Evolutionary conservation across 176 grass and related monocot species (phyloP).

Genomic region (Carex kokanica): DNA sequence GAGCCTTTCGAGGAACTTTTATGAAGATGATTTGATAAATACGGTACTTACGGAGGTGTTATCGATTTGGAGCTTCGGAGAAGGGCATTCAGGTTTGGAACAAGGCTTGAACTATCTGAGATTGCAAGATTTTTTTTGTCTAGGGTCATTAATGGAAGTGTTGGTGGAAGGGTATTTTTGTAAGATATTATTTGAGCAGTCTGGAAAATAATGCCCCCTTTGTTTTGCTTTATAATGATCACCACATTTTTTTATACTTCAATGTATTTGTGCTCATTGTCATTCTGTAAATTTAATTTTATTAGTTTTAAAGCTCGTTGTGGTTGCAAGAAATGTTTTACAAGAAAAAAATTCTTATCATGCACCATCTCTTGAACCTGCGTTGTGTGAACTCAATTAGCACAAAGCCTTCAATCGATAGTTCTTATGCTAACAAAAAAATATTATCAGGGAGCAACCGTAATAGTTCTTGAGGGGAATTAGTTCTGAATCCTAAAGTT

Average conservation of each 20-base stretch:
- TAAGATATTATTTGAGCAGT: neutral
- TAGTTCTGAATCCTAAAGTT: too few relatives aligned
- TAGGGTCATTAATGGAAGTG: constrained; percentile 29
- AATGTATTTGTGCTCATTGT: neutral
- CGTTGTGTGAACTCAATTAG: too few relatives aligned
- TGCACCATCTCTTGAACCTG: too few relatives aligned
- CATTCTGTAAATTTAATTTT: neutral
- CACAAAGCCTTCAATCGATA: too few relatives aligned
- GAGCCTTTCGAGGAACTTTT: constrained; percentile 41
- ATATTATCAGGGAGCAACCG: too few relatives aligned
- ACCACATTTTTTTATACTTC: too few relatives aligned
- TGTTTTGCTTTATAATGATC: neutral
- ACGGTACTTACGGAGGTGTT: constrained; percentile 60
- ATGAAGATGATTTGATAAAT: constrained; percentile 55
- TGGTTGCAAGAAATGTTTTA: too few relatives aligned
- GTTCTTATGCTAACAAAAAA: too few relatives aligned
- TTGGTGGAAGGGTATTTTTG: constrained; percentile 77
- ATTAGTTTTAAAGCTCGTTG: too few relatives aligned
- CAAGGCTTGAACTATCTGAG: constrained; percentile 42
- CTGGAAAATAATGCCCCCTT: neutral
- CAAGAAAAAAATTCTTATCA: too few relatives aligned
- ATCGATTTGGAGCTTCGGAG: constrained; percentile 42
- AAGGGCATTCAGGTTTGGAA: constrained; percentile 24
- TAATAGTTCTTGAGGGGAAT: too few relatives aligned
- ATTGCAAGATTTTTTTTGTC: constrained; percentile 56